A percentile compares a stretch with the other conserved stretches of the same genome.
These are phyloP conservation scores for Aquanectria penicillioides DNA, from an alignment of 2,329 filamentous ascomycete genomes.

Conservation along the genomic window DNA sequence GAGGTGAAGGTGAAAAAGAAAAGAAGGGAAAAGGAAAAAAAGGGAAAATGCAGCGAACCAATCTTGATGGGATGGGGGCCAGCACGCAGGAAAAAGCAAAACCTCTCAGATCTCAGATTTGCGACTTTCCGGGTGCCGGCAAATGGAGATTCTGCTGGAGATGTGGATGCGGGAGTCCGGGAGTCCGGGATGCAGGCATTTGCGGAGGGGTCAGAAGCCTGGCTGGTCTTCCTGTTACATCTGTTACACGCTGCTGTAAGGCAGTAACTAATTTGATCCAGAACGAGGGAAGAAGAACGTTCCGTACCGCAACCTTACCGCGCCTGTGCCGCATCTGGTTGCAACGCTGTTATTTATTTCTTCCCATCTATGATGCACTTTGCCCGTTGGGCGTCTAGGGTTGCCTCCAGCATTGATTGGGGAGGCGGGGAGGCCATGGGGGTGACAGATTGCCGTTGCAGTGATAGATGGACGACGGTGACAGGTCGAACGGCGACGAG, in stretches of 20 bases:
- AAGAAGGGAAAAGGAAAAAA: no score
- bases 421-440: neutral
- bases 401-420: conserved; percentile 5
- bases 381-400: no score
- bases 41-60: no score
- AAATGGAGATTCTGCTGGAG: conserved; percentile 7
- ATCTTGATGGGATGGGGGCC: conserved; percentile 1
- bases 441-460: neutral
- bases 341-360: conserved; percentile 5
- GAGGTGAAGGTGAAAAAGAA: no score
- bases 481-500: neutral
- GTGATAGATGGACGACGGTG: neutral
- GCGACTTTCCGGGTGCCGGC: conserved; percentile 1
- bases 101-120: conserved; percentile 4
- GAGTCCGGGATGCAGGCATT: conserved; percentile 1
- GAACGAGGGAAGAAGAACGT: neutral
- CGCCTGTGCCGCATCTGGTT: conserved; percentile 1
- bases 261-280: neutral
- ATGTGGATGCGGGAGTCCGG: conserved; percentile 2
- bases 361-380: neutral
- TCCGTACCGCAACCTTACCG: conserved; percentile 4
- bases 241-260: neutral
- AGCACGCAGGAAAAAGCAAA: neutral
- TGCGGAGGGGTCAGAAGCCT: neutral
- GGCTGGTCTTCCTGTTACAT: neutral